Conservation (phyloP, 352 stramenopile genomes). For the Blastocystis sp. region DNA sequence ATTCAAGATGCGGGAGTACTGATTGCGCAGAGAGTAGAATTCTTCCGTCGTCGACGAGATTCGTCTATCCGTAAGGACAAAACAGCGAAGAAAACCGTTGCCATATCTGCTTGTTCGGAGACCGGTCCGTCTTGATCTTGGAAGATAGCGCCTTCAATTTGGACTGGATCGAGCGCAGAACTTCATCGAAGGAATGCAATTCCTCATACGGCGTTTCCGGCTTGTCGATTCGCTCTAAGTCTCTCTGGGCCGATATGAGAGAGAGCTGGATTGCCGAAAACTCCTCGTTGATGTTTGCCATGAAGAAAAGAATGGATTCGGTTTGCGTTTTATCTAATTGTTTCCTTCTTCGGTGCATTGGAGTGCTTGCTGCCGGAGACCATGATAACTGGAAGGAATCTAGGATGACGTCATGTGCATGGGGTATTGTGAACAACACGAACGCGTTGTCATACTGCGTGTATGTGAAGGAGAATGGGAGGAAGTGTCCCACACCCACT, state of each 20-base stretch:
- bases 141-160: slow-evolving; percentile 48
- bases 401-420: too few relatives aligned
- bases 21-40: slow-evolving; percentile 47
- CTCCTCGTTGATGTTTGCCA: slow-evolving; percentile 9
- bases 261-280: slow-evolving; percentile 38
- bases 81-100: slow-evolving; percentile 14
- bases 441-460: too few relatives aligned
- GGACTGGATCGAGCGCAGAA: background rate
- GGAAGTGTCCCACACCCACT: background rate
- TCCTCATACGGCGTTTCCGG: slow-evolving; percentile 53
- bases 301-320: slow-evolving; percentile 44
- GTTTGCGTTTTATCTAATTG: background rate
- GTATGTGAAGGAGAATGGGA: too few relatives aligned
- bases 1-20: slow-evolving; percentile 58
- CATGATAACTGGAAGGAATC: too few relatives aligned
- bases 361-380: too few relatives aligned
- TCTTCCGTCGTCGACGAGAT: slow-evolving; percentile 52
- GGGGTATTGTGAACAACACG: too few relatives aligned
- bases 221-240: slow-evolving; percentile 37
- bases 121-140: slow-evolving; percentile 42
- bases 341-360: too few relatives aligned
- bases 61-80: slow-evolving; percentile 9
- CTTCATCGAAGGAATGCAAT: slow-evolving; percentile 22
- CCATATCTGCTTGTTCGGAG: slow-evolving; percentile 33
- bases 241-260: slow-evolving; percentile 1